Evolutionary conservation across 2,329 filamentous ascomycete species (phyloP).

Genomic region (Sphaerulina vaccinii): DNA sequence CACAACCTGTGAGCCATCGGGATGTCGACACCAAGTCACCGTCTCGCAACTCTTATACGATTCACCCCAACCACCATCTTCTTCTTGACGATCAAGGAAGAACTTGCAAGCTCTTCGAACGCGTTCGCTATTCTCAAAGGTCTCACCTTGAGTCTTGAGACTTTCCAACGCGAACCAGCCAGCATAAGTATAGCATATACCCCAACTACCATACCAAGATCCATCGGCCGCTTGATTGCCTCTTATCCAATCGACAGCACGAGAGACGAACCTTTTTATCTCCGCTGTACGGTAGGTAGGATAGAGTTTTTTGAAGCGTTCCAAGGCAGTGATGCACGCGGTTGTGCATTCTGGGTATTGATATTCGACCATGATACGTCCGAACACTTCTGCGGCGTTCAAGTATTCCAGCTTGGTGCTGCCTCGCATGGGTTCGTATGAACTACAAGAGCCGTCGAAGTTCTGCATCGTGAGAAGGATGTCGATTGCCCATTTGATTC

Average conservation of each 20-base stretch:
- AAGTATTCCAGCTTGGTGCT: slow-evolving; percentile 76
- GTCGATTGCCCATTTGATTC: slow-evolving; percentile 85
- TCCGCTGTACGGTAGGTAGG: slow-evolving; percentile 76
- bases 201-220: slow-evolving; percentile 98
- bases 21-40: slow-evolving; percentile 71
- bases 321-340: slow-evolving; percentile 83
- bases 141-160: slow-evolving; percentile 77
- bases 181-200: slow-evolving; percentile 96
- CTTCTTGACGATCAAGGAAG: slow-evolving; percentile 76
- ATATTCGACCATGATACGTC: slow-evolving; percentile 97
- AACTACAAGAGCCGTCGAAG: slow-evolving; percentile 77
- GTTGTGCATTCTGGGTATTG: slow-evolving; percentile 98
- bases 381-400: slow-evolving; percentile 96
- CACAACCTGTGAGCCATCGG: slow-evolving; percentile 77
- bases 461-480: slow-evolving; percentile 92
- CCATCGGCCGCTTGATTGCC: slow-evolving; percentile 74
- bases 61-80: slow-evolving; percentile 95
- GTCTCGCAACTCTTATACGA: slow-evolving; percentile 84
- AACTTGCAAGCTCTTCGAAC: slow-evolving; percentile 80
- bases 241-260: slow-evolving; percentile 81
- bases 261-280: slow-evolving; percentile 68
- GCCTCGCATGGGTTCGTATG: slow-evolving; percentile 82
- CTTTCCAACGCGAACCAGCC: slow-evolving; percentile 95
- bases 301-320: slow-evolving; percentile 76
- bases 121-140: slow-evolving; percentile 68